Evolutionary conservation across 2,329 filamentous ascomycete genomes (phyloP).

Genomic region (Emergomyces pasteurianus): DNA sequence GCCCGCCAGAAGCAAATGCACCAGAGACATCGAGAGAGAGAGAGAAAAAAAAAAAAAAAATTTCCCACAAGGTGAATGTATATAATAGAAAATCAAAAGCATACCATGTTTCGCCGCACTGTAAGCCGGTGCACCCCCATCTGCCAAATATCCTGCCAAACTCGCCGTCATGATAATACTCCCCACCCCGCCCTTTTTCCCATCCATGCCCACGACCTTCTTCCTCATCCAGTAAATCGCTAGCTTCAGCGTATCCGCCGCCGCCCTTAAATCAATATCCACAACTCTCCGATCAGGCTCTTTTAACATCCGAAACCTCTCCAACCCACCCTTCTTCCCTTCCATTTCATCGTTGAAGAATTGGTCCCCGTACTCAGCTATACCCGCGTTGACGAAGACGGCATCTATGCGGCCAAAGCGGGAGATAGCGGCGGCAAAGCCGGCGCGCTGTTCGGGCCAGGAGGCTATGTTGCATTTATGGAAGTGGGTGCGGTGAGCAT

Average conservation of each 20-base stretch:
- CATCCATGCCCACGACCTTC: slow-evolving; percentile 14
- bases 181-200: slow-evolving; percentile 25
- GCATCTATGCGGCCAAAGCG: slow-evolving; percentile 35
- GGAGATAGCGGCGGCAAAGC: slow-evolving; percentile 30
- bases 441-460: slow-evolving; percentile 35
- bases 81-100: slow-evolving; percentile 5
- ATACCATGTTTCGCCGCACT: slow-evolving; percentile 39
- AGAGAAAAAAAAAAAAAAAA: background rate
- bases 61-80: background rate
- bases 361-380: slow-evolving; percentile 37
- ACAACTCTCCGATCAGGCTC: slow-evolving; percentile 36
- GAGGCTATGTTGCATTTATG: slow-evolving; percentile 35
- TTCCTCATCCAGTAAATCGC: slow-evolving; percentile 37
- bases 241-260: slow-evolving; percentile 36
- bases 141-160: slow-evolving; percentile 38
- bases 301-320: slow-evolving; percentile 19
- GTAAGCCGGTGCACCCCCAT: slow-evolving; percentile 37
- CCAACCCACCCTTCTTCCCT: slow-evolving; percentile 16
- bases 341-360: slow-evolving; percentile 38
- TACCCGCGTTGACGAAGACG: slow-evolving; percentile 40
- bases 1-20: background rate
- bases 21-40: background rate
- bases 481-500: slow-evolving; percentile 17
- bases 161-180: slow-evolving; percentile 38
- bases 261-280: slow-evolving; percentile 37